Percentiles rank a stretch among this genome's conserved stretches.
phyloP scores from a whole-genome alignment of 768 basidiomycete genomes.

The Erythrobasidium yunnanense region DNA sequence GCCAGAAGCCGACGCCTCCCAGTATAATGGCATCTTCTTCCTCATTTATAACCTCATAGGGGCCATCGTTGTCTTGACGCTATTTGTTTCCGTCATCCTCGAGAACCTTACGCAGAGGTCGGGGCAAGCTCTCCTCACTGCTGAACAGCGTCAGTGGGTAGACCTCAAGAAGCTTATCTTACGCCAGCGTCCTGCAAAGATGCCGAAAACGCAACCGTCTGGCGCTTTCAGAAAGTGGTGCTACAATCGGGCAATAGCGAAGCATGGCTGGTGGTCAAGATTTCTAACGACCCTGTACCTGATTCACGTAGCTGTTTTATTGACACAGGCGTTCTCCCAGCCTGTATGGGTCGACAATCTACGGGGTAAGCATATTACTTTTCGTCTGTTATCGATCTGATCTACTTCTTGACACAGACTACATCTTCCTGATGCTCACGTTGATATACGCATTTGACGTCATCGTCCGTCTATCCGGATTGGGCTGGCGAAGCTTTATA shows the following conservation, averaged over 20 bases:
- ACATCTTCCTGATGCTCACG: conserved; percentile 64
- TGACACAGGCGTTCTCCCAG: conserved; percentile 44
- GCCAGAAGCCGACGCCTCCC: conserved; percentile 59
- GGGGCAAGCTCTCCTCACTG: conserved; percentile 72
- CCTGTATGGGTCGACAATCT: conserved; percentile 10
- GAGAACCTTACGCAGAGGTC: conserved; percentile 79
- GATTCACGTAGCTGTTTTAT: conserved; percentile 68
- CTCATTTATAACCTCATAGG: conserved; percentile 83
- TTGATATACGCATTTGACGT: conserved; percentile 67
- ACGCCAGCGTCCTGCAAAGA: conserved; percentile 72
- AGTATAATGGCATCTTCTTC: conserved; percentile 81
- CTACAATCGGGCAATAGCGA: conserved; percentile 75
- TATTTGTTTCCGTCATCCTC: conserved; percentile 59
- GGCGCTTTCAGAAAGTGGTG: conserved; percentile 63
- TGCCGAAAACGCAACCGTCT: conserved; percentile 56
- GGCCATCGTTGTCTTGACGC: conserved; percentile 64
- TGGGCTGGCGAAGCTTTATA: conserved; percentile 73
- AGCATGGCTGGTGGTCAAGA: conserved; percentile 86
- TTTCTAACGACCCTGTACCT: conserved; percentile 67
- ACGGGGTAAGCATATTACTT: conserved; percentile 28
- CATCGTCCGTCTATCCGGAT: conserved; percentile 62
- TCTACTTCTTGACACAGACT: conserved; percentile 48
- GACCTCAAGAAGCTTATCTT: conserved; percentile 79
- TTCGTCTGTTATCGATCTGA: no score
- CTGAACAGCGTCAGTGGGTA: conserved; percentile 84